Percentiles rank a stretch among this genome's conserved stretches.
These are phyloP conservation scores for Tetrapisispora iriomotensis DNA, from an alignment of 805 yeast species.

Conservation along the genomic window DNA sequence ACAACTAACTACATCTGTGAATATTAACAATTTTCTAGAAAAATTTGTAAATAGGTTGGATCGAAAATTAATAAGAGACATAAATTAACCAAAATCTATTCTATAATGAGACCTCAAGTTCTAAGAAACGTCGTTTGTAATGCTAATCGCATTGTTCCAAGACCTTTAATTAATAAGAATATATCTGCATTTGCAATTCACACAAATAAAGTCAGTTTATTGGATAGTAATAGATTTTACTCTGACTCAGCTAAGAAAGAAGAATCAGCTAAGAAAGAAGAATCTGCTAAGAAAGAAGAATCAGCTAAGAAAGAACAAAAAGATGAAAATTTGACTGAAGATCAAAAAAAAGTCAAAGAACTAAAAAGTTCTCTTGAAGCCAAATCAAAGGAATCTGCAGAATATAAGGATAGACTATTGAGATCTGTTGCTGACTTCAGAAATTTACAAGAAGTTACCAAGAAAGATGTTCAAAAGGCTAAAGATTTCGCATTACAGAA, in stretches of 20 bases:
- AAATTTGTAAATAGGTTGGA: no score
- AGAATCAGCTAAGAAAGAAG: conserved; percentile 16
- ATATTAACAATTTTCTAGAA: no score
- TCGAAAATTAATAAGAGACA: background rate
- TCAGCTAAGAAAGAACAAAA: conserved; percentile 8
- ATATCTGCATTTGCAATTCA: background rate
- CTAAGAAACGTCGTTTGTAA: background rate
- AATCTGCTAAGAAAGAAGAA: conserved; percentile 13
- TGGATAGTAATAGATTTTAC: conserved; percentile 13
- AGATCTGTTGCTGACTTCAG: conserved; percentile 88
- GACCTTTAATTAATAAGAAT: background rate
- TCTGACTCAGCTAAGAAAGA: conserved; percentile 16
- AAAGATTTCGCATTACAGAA: conserved; percentile 85
- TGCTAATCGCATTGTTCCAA: background rate
- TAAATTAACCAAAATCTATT: background rate
- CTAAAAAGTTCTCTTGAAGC: conserved; percentile 44
- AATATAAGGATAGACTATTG: conserved; percentile 71
- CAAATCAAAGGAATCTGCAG: conserved; percentile 67
- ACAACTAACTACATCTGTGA: no score
- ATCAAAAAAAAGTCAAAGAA: conserved; percentile 26
- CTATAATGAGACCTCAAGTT: background rate
- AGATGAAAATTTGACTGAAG: conserved; percentile 17
- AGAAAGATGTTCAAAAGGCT: conserved; percentile 77
- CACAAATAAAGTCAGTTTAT: background rate
- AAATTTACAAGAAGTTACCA: conserved; percentile 82